Conservation (phyloP, 2,329 filamentous ascomycete genomes). For the Talaromyces sp. region DNA sequence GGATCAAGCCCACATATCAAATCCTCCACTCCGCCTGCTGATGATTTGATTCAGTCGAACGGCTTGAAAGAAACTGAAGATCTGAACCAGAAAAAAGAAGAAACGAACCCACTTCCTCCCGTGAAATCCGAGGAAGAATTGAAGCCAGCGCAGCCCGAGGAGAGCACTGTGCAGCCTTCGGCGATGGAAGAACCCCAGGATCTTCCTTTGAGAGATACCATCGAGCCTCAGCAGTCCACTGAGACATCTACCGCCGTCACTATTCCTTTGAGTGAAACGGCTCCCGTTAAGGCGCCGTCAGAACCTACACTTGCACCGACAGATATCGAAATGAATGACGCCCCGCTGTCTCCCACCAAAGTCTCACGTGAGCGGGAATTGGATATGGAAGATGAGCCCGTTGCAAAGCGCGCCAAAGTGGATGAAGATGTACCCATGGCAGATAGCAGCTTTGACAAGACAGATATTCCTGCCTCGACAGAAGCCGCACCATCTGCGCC, state of each 20-base stretch:
- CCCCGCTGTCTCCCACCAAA: conserved; percentile 55
- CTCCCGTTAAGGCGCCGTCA: conserved; percentile 26
- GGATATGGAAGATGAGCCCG: conserved; percentile 62
- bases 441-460: conserved; percentile 44
- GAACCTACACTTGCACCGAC: conserved; percentile 26
- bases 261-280: conserved; percentile 19
- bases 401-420: conserved; percentile 77
- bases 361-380: conserved; percentile 74
- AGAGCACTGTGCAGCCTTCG: neutral
- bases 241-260: neutral
- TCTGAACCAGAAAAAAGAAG: neutral
- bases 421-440: conserved; percentile 53
- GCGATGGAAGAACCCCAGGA: neutral
- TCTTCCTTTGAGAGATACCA: conserved; percentile 1
- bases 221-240: conserved; percentile 1
- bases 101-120: neutral
- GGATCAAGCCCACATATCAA: conserved; percentile 24
- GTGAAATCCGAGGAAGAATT: conserved; percentile 8
- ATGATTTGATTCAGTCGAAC: conserved; percentile 26
- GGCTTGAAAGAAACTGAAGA: conserved; percentile 2
- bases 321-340: conserved; percentile 58
- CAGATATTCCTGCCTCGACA: conserved; percentile 42
- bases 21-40: conserved; percentile 33
- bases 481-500: conserved; percentile 25
- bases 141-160: neutral